Evolutionary conservation across 1,139 yeast species (phyloP).

Genomic region (Debaryomyces coudertii): DNA sequence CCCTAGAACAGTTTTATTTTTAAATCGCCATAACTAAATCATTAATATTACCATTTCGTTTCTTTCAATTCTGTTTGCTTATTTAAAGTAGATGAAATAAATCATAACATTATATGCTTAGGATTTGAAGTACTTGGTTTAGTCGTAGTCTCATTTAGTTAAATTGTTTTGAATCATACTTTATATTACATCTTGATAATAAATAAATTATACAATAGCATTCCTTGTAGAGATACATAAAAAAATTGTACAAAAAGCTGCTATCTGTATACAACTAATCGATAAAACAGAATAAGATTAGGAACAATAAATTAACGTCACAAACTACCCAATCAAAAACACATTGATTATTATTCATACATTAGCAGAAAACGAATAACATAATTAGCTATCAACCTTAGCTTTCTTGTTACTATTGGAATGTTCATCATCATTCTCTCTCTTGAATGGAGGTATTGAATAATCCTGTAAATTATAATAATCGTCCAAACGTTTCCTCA

Average conservation of each 20-base stretch:
- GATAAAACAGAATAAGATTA: neutral
- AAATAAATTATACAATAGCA: neutral
- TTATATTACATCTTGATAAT: neutral
- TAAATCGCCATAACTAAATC: neutral
- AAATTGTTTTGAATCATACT: neutral
- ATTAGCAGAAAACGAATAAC: neutral
- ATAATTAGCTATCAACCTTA: constrained; percentile 13
- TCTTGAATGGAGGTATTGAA: constrained; percentile 26
- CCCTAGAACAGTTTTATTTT: neutral
- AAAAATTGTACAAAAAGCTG: constrained; percentile 1
- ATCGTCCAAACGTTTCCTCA: constrained; percentile 54
- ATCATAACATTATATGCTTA: neutral
- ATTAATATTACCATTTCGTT: neutral
- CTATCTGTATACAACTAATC: neutral
- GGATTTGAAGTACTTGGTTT: too few species aligned
- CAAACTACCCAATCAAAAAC: constrained; percentile 1
- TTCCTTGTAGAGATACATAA: neutral
- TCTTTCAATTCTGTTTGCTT: neutral
- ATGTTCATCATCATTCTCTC: constrained; percentile 26
- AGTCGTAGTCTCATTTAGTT: too few species aligned
- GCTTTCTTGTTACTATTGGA: constrained; percentile 16
- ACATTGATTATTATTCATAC: constrained; percentile 6
- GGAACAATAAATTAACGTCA: neutral
- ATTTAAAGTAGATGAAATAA: neutral
- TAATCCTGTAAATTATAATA: constrained; percentile 31